These are phyloP conservation scores for Vanilla planifolia DNA, from an alignment of 106 monocot species.

Conservation along the genomic window DNA sequence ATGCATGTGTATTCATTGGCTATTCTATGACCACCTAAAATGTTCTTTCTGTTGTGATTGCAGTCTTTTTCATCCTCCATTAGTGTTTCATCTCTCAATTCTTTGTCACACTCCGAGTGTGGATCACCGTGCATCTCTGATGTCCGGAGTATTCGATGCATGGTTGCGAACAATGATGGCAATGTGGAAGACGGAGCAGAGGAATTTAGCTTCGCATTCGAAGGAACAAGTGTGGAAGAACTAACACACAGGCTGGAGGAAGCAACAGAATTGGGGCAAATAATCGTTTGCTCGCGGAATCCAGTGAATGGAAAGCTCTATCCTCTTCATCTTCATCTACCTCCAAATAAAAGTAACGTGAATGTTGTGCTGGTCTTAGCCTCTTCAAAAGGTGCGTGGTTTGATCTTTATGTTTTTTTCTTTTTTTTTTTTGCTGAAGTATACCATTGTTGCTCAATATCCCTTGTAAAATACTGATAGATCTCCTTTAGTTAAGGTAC, in stretches of 20 bases:
- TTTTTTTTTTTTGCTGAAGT: background rate
- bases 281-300: conserved; percentile 38
- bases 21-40: no score
- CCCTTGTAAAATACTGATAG: no score
- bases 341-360: conserved; percentile 40
- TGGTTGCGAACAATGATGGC: conserved; percentile 25
- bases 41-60: background rate
- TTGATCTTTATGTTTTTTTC: background rate
- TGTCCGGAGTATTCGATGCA: conserved; percentile 28
- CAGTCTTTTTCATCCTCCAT: conserved; percentile 6
- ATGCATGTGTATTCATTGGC: no score
- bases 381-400: conserved; percentile 30
- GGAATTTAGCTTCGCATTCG: conserved; percentile 15
- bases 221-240: conserved; percentile 34
- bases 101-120: conserved; percentile 22
- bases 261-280: conserved; percentile 27
- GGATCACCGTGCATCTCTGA: conserved; percentile 15
- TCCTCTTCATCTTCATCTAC: conserved; percentile 40
- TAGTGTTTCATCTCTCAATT: background rate
- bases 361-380: conserved; percentile 30
- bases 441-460: no score
- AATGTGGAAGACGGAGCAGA: conserved; percentile 24
- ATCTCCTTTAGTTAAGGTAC: no score
- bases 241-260: conserved; percentile 33
- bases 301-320: conserved; percentile 46